Evolutionary conservation across 2,329 filamentous ascomycete species (phyloP), one percentile per base, ranked within the genome.

Genomic region (Triangularia setosa): DNA sequence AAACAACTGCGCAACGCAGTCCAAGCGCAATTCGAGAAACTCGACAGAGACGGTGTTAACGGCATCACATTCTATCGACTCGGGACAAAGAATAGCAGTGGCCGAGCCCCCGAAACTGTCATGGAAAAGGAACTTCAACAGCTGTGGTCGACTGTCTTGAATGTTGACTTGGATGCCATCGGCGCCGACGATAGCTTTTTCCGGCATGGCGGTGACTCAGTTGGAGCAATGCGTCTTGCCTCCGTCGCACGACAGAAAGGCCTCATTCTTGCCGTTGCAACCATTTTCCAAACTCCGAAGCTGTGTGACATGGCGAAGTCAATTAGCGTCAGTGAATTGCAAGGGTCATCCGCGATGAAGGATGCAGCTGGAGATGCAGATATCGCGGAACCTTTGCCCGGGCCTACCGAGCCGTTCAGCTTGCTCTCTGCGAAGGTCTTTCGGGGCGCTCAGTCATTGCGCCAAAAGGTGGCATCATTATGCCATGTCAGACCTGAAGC

Each of bases 101-200:
- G 81, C 58, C 67, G 75, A 44, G 67, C 75, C 4, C 75, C 75
- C 0, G 61, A 69, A 24, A 72, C 80, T 0, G 68, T 69, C 21
- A 80, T 77, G 67, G 80, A 83, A 69, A 75, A 76, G 58, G 76
- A 74, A 7, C 74, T 87, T 4, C 78, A 78, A 12, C 71, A 73
- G 5, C 73, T 83, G 12, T 87, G 84, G 83, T 76, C 79, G 0
- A 28, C 60, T 3, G 62, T 69, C 0, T 66, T 72, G 5, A 53
- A 61, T 11, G 28, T 71, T 7, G 21, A 54, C 0, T 21, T 58
- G 1, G 65, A 57, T 1, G 57, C 53, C 16, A 71, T 72, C 60
- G 30, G 57, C 0, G 66, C 66, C 0, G 62, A 70, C 5, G 72
- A 76, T 64, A 73, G 73, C 63, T 78, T 79, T 66, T 78, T 78